Evolutionary conservation across 2,329 filamentous ascomycete genomes (phyloP).

Genomic region (Karstenula rhodostoma): DNA sequence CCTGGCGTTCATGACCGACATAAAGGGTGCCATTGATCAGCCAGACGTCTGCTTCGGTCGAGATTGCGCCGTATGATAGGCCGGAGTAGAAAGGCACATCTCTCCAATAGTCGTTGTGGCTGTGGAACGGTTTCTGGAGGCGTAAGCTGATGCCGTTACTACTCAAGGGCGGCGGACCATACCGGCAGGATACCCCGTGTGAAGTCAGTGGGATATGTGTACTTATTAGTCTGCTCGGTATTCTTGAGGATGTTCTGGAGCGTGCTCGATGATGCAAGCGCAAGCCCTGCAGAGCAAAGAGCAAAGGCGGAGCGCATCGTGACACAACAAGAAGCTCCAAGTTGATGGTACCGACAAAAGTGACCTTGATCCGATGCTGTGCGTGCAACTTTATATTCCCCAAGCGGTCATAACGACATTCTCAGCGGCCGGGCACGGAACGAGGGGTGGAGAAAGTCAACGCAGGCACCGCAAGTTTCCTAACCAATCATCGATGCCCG

Average conservation of each 20-base stretch:
- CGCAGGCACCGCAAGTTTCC: constrained; percentile 14
- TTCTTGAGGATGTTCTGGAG: constrained; percentile 65
- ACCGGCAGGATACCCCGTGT: constrained; percentile 67
- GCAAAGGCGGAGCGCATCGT: constrained; percentile 32
- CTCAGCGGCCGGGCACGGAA: constrained; percentile 2
- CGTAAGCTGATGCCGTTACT: constrained; percentile 14
- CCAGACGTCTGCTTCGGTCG: constrained; percentile 69
- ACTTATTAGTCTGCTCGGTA: constrained; percentile 60
- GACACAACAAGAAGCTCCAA: no score
- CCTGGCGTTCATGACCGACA: constrained; percentile 64
- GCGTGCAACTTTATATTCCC: constrained; percentile 1
- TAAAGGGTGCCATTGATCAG: constrained; percentile 63
- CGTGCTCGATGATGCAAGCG: constrained; percentile 48
- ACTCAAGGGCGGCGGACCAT: constrained; percentile 26
- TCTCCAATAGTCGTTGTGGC: constrained; percentile 68
- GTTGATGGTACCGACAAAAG: no score
- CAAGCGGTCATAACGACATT: neutral
- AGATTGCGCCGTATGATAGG: constrained; percentile 64
- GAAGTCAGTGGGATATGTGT: constrained; percentile 68
- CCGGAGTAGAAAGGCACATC: constrained; percentile 60
- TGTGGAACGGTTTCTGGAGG: constrained; percentile 61
- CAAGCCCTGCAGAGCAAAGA: constrained; percentile 24
- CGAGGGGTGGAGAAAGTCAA: constrained; percentile 8
- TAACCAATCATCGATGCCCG: constrained; percentile 20
- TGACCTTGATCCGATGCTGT: neutral